These are phyloP conservation scores for Trametes maxima DNA, from an alignment of 768 basidiomycete genomes.

Conservation along the genomic window DNA sequence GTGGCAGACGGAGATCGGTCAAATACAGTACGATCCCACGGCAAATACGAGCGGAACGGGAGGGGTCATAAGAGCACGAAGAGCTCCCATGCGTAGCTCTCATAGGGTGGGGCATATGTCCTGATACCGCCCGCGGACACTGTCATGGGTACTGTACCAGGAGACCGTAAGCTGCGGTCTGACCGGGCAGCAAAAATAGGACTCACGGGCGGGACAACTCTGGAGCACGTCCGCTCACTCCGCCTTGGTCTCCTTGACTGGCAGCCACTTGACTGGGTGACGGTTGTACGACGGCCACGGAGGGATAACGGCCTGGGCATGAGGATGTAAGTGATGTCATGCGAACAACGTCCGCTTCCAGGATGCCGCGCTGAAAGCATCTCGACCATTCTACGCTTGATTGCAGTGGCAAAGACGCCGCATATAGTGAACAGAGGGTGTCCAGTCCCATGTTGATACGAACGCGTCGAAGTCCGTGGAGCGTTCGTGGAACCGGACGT, in stretches of 20 bases:
- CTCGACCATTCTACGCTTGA: background rate
- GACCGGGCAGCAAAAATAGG: background rate
- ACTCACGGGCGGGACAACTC: background rate
- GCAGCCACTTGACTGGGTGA: conserved; percentile 65
- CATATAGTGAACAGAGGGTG: background rate
- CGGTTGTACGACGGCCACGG: conserved; percentile 70
- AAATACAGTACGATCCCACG: conserved; percentile 3
- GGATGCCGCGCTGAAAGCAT: background rate
- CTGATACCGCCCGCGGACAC: background rate
- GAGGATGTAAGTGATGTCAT: conserved; percentile 11
- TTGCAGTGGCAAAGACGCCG: background rate
- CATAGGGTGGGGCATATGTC: background rate
- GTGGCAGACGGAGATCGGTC: conserved; percentile 6
- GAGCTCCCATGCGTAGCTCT: background rate
- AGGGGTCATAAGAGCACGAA: background rate
- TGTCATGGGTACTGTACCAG: background rate
- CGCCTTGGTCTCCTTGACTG: conserved; percentile 37
- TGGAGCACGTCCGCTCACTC: background rate
- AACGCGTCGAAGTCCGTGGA: too few species aligned
- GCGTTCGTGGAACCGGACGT: too few species aligned
- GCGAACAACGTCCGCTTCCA: background rate
- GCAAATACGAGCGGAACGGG: background rate
- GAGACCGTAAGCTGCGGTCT: conserved; percentile 6
- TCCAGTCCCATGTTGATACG: too few species aligned
- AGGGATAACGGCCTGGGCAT: conserved; percentile 57